Evolutionary conservation across 2,329 filamentous ascomycete genomes (phyloP).

Genomic region (Penicillium sp.): DNA sequence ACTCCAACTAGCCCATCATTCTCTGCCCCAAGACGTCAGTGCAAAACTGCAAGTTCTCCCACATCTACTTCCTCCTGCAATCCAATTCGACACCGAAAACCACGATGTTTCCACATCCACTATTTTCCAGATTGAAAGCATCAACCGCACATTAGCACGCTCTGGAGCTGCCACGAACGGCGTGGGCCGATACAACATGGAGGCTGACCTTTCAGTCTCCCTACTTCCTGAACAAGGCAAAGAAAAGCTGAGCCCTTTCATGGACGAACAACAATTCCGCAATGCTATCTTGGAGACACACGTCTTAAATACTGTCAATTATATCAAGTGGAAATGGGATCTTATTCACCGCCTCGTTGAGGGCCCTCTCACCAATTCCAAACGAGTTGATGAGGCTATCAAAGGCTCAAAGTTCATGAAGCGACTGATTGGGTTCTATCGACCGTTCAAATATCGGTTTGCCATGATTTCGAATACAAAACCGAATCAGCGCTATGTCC

Average conservation of each 20-base stretch:
- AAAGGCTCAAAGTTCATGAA: conserved; percentile 96
- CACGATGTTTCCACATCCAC: conserved; percentile 82
- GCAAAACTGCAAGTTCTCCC: conserved; percentile 82
- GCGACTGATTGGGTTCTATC: conserved; percentile 87
- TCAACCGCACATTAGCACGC: conserved; percentile 86
- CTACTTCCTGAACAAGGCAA: conserved; percentile 42
- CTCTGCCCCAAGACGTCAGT: conserved; percentile 79
- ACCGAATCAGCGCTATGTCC: conserved; percentile 89
- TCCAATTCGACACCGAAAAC: conserved; percentile 66
- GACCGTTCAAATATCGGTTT: conserved; percentile 95
- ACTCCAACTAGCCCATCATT: conserved; percentile 79
- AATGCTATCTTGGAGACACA: conserved; percentile 67
- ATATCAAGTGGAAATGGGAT: conserved; percentile 96
- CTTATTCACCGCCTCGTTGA: conserved; percentile 87
- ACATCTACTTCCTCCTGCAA: conserved; percentile 73
- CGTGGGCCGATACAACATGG: conserved; percentile 42
- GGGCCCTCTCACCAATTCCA: conserved; percentile 84
- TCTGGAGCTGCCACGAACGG: conserved; percentile 55
- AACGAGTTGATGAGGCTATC: conserved; percentile 88
- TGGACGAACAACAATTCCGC: conserved; percentile 64
- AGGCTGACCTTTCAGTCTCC: conserved; percentile 47
- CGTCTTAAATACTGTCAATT: conserved; percentile 85
- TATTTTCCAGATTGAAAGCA: conserved; percentile 96
- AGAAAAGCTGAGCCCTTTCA: conserved; percentile 59
- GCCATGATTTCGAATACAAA: conserved; percentile 86